These are phyloP conservation scores for Monascus purpureus DNA, from an alignment of 495 filamentous ascomycete genomes.

Conservation along the genomic window DNA sequence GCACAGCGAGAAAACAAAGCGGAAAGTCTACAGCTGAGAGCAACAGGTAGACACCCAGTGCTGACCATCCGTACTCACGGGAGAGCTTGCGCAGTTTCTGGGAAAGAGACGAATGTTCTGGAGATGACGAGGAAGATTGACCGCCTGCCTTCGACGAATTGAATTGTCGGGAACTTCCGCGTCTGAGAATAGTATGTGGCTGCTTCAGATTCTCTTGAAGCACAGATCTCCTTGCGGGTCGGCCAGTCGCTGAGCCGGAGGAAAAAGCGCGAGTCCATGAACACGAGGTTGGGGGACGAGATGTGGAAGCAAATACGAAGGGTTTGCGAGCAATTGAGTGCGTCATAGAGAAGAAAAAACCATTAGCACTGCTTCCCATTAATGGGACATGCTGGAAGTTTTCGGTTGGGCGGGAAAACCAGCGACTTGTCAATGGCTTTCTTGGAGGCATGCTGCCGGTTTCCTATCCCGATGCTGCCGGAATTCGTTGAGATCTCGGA, in stretches of 20 bases:
- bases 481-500: too few species aligned
- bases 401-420: constrained; percentile 9
- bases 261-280: constrained; percentile 1
- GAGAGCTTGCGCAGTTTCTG: constrained; percentile 67
- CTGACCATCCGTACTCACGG: constrained; percentile 87
- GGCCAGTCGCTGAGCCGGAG: too few species aligned
- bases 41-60: constrained; percentile 75
- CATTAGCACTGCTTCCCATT: not conserved
- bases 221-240: too few species aligned
- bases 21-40: constrained; percentile 85
- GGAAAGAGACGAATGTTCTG: constrained; percentile 43
- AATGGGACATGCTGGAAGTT: constrained; percentile 3
- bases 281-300: too few species aligned
- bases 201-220: too few species aligned
- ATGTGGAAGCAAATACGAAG: too few species aligned
- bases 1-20: constrained; percentile 82
- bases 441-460: not conserved
- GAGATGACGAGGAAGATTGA: constrained; percentile 3
- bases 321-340: not conserved
- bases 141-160: constrained; percentile 12
- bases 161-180: constrained; percentile 11
- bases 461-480: not conserved
- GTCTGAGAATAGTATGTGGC: not conserved
- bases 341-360: not conserved
- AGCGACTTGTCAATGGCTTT: constrained; percentile 10